Conservation (phyloP, 805 yeast species). For the Kluyveromyces wickerhamii region DNA sequence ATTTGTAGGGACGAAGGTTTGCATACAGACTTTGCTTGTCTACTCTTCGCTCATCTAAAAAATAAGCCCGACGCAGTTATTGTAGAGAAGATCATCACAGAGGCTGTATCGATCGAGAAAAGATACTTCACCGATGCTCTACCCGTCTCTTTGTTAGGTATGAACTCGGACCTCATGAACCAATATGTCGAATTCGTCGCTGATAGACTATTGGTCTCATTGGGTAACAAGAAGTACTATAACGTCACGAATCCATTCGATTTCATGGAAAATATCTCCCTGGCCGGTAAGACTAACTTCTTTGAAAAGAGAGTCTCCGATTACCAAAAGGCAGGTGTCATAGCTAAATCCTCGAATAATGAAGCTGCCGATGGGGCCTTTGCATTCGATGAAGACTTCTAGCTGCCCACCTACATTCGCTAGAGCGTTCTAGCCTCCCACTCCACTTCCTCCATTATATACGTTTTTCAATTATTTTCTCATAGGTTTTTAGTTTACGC, state of each 20-base stretch:
- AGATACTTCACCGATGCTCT: conserved; percentile 92
- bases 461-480: too few relatives aligned
- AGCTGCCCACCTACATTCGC: too few relatives aligned
- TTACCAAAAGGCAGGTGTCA: conserved; percentile 98
- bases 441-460: too few relatives aligned
- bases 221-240: conserved; percentile 85
- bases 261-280: conserved; percentile 97
- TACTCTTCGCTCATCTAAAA: conserved; percentile 85
- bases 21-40: conserved; percentile 97
- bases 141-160: conserved; percentile 88
- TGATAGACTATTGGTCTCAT: conserved; percentile 84
- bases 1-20: conserved; percentile 98
- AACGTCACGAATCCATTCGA: conserved; percentile 92
- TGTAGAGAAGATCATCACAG: conserved; percentile 81
- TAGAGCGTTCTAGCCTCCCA: too few relatives aligned
- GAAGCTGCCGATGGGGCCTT: conserved; percentile 49
- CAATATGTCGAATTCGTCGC: conserved; percentile 98
- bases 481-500: too few relatives aligned
- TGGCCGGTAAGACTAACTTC: conserved; percentile 98
- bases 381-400: conserved; percentile 90
- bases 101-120: conserved; percentile 92
- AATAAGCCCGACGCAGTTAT: conserved; percentile 77
- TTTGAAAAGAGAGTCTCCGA: conserved; percentile 98
- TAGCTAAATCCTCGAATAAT: conserved; percentile 61
- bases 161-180: conserved; percentile 90